Evolutionary conservation across 1,139 yeast species (phyloP).

Genomic region (Scheffersomyces cryptocercus): DNA sequence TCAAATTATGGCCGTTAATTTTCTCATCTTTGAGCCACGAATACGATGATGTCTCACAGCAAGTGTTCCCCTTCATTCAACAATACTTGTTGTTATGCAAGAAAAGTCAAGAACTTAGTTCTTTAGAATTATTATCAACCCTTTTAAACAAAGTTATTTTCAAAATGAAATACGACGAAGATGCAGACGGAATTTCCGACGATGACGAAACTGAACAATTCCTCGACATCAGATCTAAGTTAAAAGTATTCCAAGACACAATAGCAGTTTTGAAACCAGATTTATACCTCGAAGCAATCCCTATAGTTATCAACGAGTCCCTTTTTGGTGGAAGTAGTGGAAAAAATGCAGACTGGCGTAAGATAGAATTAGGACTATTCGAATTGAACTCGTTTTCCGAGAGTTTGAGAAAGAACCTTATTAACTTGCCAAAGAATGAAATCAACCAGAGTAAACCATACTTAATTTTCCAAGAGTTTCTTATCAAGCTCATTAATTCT

Average conservation of each 20-base stretch:
- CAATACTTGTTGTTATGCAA: constrained; percentile 73
- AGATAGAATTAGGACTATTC: constrained; percentile 80
- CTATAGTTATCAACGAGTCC: constrained; percentile 63
- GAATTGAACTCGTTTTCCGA: constrained; percentile 82
- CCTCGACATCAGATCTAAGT: constrained; percentile 68
- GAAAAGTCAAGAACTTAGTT: constrained; percentile 42
- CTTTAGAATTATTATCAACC: constrained; percentile 55
- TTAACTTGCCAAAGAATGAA: constrained; percentile 66
- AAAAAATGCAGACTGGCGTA: constrained; percentile 62
- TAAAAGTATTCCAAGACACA: constrained; percentile 81
- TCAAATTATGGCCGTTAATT: constrained; percentile 66
- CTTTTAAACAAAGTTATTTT: constrained; percentile 68
- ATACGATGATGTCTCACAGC: constrained; percentile 85
- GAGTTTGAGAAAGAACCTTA: constrained; percentile 69
- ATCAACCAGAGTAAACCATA: constrained; percentile 64
- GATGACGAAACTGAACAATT: constrained; percentile 73
- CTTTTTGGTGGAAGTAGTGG: constrained; percentile 36
- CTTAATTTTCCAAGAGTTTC: constrained; percentile 57
- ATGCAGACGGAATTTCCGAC: constrained; percentile 70
- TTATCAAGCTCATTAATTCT: constrained; percentile 65
- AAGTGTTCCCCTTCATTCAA: constrained; percentile 78
- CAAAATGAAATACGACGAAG: constrained; percentile 79
- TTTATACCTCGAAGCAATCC: constrained; percentile 69
- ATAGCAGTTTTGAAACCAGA: constrained; percentile 76
- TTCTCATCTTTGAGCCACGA: constrained; percentile 74